Base-by-base conservation (phyloP, 768 basidiomycete species). In the Termitomyces sp. region DNA sequence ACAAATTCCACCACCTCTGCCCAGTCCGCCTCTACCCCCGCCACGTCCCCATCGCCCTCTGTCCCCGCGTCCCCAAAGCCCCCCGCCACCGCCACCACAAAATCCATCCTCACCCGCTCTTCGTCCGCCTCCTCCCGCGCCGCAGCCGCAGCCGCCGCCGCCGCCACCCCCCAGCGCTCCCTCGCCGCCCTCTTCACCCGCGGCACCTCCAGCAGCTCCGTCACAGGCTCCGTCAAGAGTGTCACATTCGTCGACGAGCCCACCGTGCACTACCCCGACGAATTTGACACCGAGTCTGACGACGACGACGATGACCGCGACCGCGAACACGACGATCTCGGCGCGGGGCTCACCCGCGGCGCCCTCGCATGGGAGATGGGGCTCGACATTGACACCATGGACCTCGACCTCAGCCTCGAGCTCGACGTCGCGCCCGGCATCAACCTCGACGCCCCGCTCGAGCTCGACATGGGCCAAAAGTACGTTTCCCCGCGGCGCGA, bases 201-300 rank as follows among this genome's bases (percentile, higher is more conserved):
- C 27, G 49, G 43, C 37, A 26, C 44, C 12, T 49, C 55, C 0
- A 55, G 46, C 14, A 46, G 55, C 46, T 61, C 60, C 3, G 59
- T 53, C 26, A 54, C 60, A n/a, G 46, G 71, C 37, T 64, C 70
- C 6, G 72, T 68, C 61, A 83, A 83, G 53, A 86, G 84, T 34
- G 88, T 90, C 50, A 90, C 86, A 62, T 90, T 89, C 60, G 83
- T 84, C 29, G 85, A 87, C 57, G 73, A 76, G 53, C 86, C 87
- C 16, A 86, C 79, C 2, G 75, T 87, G 9, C 79, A 86, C 64
- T 84, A 85, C 56, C 62, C 61, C 16, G 36, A 47, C 18, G 46
- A 47, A 13, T 34, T 39, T 9, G 46, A 55, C 36, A 46, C 52
- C 3, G 52, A 54, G 13, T 20, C 52, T 2, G 52, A 43, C 10